Base-by-base conservation (phyloP, 1,139 yeast species). In the Yamadazyma membranifaciens region DNA sequence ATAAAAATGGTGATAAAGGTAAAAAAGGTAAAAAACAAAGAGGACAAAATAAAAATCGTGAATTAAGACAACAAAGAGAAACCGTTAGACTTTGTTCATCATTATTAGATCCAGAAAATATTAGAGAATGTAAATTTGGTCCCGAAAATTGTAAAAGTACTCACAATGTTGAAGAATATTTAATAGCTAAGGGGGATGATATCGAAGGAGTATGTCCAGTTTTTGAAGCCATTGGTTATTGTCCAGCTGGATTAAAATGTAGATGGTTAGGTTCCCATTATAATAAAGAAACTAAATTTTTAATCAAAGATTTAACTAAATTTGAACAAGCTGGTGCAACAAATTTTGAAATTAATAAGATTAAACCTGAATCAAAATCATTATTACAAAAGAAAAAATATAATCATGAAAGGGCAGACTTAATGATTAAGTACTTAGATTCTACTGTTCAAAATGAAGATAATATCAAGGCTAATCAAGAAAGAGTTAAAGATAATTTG, bases 161-260 rank as follows among this genome's bases (percentile, higher is more conserved):
- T 41, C 99, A 92, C 64, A 84, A 89, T 60, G 60, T 88, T 15
- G 73, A 72, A 6, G 69, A 61, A 37, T 92, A 88, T 56, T 60
- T 94, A 32, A 65, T 59, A 0, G 61, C 77, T 27, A 92, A 92
- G 62, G 84, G 82, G 0, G 72, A 64, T 0, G 98, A 92, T 59
- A 65, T 88, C 25, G 79, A 73, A 12, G 87, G 94, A 0, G 52
- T 55, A 1, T 92, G 99, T 64, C 98, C 98, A 0, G 96, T 88
- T 2, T 89, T 65, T 57, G 71, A 70, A 34, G 85, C 87, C 2
- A 69, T 88, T 39, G 98, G 98, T 0, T 83, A 80, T 55, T 92
- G 99, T 69, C 96, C 96, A 2, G 77, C 86, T 46, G 98, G 98
- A 0, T 66, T 87, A 54, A 89, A 87, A 60, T 92, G 99, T 65